Evolutionary conservation across 345 rosid species (phyloP).

Genomic region (Hibiscus tridactylites): DNA sequence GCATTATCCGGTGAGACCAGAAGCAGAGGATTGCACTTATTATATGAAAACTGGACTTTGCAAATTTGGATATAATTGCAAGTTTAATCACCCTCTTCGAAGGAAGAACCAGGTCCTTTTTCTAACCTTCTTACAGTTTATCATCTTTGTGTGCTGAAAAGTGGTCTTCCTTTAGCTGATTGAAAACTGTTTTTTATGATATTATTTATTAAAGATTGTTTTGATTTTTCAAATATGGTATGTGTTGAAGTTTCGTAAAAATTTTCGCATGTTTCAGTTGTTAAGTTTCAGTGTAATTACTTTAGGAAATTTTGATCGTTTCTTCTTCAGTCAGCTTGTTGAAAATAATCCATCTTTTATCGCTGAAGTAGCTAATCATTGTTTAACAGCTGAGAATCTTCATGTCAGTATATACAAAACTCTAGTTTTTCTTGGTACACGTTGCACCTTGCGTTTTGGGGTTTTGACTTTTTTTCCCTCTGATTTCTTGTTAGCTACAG

Average conservation of each 20-base stretch:
- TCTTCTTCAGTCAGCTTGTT: too few species aligned
- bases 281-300: too few species aligned
- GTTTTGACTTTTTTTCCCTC: not conserved
- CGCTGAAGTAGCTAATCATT: not conserved
- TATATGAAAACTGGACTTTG: conserved; percentile 75
- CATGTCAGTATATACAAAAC: not conserved
- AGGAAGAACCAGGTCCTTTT: conserved; percentile 44
- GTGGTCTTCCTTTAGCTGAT: not conserved
- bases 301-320: too few species aligned
- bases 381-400: not conserved
- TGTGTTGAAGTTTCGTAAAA: too few species aligned
- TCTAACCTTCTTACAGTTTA: not conserved
- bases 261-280: too few species aligned
- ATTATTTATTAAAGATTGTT: too few species aligned
- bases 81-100: conserved; percentile 76
- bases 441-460: not conserved
- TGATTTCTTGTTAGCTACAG: not conserved
- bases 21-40: conserved; percentile 71
- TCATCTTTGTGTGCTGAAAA: not conserved
- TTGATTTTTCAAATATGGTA: too few species aligned
- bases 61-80: conserved; percentile 77
- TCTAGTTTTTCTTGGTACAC: not conserved
- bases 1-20: conserved; percentile 63
- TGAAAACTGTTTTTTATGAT: too few species aligned
- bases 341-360: not conserved